These are phyloP conservation scores for Beauveria australis DNA, from an alignment of 2,329 filamentous ascomycete genomes.

Conservation along the genomic window DNA sequence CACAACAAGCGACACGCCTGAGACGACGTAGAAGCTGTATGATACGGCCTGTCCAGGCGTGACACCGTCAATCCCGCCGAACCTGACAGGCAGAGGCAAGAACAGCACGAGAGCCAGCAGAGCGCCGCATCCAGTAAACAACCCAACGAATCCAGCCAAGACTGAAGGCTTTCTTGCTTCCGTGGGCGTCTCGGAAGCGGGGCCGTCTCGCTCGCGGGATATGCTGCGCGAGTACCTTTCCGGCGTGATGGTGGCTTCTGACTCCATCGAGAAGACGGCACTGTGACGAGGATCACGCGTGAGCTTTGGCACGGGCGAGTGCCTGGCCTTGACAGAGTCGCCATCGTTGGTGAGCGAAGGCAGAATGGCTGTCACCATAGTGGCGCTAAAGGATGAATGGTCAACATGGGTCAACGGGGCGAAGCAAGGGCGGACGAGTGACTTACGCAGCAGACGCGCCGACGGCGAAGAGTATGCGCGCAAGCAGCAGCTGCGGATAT, in stretches of 20 bases:
- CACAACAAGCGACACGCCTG: conserved; percentile 60
- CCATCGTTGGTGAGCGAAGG: conserved; percentile 58
- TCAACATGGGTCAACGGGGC: background rate
- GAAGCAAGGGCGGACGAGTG: conserved; percentile 2
- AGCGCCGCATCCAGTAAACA: conserved; percentile 88
- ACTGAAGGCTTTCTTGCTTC: conserved; percentile 41
- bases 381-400: conserved; percentile 42
- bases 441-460: conserved; percentile 79
- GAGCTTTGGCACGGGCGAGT: conserved; percentile 24
- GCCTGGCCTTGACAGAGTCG: conserved; percentile 20
- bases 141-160: conserved; percentile 81
- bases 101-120: conserved; percentile 76
- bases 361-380: conserved; percentile 95
- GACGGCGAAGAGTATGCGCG: conserved; percentile 77
- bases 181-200: conserved; percentile 15
- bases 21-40: conserved; percentile 83
- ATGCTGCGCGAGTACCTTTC: conserved; percentile 40
- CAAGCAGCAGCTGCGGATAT: conserved; percentile 81
- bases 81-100: conserved; percentile 75
- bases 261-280: conserved; percentile 60
- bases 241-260: conserved; percentile 68
- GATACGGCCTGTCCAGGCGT: conserved; percentile 68
- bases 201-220: conserved; percentile 21
- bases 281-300: conserved; percentile 43
- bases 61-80: conserved; percentile 62